phyloP scores from a whole-genome alignment of 2,329 filamentous ascomycete species.

The Cercospora berteroae region DNA sequence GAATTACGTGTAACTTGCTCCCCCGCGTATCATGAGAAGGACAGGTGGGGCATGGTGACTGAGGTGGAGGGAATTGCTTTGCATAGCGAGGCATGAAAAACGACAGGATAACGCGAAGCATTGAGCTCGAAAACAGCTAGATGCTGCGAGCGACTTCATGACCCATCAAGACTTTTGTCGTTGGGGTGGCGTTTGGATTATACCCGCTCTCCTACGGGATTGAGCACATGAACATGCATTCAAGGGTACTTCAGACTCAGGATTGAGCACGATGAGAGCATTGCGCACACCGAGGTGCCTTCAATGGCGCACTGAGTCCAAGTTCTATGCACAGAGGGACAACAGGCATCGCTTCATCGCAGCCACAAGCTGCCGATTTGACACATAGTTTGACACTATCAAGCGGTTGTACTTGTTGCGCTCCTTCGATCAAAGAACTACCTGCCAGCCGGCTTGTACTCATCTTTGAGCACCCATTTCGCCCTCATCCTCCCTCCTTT shows the following conservation, averaged over 20 bases:
- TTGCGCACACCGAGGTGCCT: background rate
- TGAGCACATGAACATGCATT: background rate
- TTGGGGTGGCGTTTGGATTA: background rate
- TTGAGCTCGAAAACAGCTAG: background rate
- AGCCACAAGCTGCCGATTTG: background rate
- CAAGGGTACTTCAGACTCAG: background rate
- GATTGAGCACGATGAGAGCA: background rate
- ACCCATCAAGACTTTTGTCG: background rate
- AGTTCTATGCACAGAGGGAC: background rate
- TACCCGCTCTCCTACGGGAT: slow-evolving; percentile 8
- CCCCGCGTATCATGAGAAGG: background rate
- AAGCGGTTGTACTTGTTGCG: background rate
- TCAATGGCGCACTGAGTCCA: background rate
- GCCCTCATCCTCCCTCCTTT: slow-evolving; percentile 51
- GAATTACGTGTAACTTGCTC: background rate
- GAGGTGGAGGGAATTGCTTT: background rate
- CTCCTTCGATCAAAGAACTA: background rate
- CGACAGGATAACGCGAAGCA: background rate
- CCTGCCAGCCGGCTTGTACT: slow-evolving; percentile 40
- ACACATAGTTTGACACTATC: background rate
- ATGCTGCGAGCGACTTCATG: background rate
- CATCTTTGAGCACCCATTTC: slow-evolving; percentile 60
- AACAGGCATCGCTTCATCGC: background rate
- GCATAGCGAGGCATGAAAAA: background rate
- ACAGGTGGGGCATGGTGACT: background rate